A percentile compares a stretch with the other conserved stretches of the same genome.
phyloP scores from a whole-genome alignment of 495 filamentous ascomycete species.

The Penicillium coprophilum region DNA sequence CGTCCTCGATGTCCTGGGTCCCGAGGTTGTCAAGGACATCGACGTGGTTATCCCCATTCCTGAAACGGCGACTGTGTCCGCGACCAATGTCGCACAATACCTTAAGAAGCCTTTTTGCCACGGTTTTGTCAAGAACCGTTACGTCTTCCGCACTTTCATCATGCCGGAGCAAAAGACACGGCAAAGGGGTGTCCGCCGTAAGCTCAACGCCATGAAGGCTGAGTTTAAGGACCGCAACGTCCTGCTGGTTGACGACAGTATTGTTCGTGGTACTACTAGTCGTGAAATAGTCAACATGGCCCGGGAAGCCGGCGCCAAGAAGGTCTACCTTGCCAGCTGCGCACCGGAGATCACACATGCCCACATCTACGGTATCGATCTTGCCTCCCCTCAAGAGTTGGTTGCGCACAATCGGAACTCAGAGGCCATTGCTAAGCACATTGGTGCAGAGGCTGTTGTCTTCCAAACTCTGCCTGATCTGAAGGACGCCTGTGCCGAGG shows the following conservation, averaged over 20 bases:
- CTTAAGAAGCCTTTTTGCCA: conserved; percentile 80
- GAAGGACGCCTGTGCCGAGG: conserved; percentile 74
- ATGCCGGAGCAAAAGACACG: conserved; percentile 85
- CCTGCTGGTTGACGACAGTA: conserved; percentile 86
- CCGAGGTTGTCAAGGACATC: conserved; percentile 76
- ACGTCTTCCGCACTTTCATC: conserved; percentile 95
- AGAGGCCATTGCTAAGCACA: conserved; percentile 69
- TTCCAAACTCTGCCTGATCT: conserved; percentile 87
- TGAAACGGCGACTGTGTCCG: conserved; percentile 83
- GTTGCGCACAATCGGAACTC: conserved; percentile 77
- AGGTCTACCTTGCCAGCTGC: conserved; percentile 88
- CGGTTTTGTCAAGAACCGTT: conserved; percentile 92
- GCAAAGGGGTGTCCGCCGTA: conserved; percentile 60
- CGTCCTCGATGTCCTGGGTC: conserved; percentile 69
- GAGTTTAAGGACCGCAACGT: conserved; percentile 87
- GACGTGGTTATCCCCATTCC: conserved; percentile 91
- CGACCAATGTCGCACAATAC: conserved; percentile 71
- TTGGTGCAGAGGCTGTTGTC: conserved; percentile 89
- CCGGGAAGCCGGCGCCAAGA: conserved; percentile 82
- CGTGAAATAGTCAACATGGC: conserved; percentile 94
- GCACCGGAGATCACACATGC: conserved; percentile 81
- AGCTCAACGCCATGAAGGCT: conserved; percentile 77
- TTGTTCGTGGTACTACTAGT: conserved; percentile 89
- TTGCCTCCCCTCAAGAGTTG: conserved; percentile 78
- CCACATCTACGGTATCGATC: conserved; percentile 86